phyloP scores from a whole-genome alignment of 805 yeast species.

The Yamadazyma laniorum region DNA sequence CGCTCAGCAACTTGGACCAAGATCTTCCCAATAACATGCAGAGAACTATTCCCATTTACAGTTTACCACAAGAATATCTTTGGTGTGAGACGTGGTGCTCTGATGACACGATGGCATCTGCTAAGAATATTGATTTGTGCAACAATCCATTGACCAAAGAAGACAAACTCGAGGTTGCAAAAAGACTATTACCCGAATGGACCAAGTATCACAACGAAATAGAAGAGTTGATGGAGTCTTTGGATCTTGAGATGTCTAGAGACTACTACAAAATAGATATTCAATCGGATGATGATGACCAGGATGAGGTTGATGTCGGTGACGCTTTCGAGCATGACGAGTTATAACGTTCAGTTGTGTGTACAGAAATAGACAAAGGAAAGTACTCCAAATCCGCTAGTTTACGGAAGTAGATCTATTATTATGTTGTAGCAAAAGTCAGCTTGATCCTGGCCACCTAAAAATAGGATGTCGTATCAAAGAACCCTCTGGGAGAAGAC shows the following conservation, averaged over 20 bases:
- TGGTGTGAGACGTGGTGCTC: constrained; percentile 96
- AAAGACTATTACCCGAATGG: constrained; percentile 82
- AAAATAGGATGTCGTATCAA: too few relatives aligned
- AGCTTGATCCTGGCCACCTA: too few relatives aligned
- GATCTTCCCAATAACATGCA: constrained; percentile 92
- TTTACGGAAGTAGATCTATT: too few relatives aligned
- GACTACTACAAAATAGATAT: constrained; percentile 12
- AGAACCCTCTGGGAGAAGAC: too few relatives aligned
- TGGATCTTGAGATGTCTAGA: background rate
- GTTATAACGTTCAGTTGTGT: constrained; percentile 2
- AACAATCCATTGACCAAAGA: constrained; percentile 82
- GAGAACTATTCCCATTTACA: constrained; percentile 58
- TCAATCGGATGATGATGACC: background rate
- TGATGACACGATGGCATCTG: constrained; percentile 55
- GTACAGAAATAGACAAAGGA: constrained; percentile 1
- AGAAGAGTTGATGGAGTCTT: constrained; percentile 13
- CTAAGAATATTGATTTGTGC: constrained; percentile 81
- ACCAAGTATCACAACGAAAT: constrained; percentile 58
- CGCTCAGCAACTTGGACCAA: constrained; percentile 83
- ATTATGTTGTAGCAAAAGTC: too few relatives aligned
- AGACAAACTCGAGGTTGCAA: constrained; percentile 71
- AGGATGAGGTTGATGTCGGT: constrained; percentile 1
- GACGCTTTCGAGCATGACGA: constrained; percentile 6
- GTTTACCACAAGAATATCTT: constrained; percentile 80
- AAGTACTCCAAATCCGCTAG: too few relatives aligned